These are phyloP conservation scores for Pneumocystis sp. DNA, from an alignment of 1,139 yeast species.

Conservation along the genomic window DNA sequence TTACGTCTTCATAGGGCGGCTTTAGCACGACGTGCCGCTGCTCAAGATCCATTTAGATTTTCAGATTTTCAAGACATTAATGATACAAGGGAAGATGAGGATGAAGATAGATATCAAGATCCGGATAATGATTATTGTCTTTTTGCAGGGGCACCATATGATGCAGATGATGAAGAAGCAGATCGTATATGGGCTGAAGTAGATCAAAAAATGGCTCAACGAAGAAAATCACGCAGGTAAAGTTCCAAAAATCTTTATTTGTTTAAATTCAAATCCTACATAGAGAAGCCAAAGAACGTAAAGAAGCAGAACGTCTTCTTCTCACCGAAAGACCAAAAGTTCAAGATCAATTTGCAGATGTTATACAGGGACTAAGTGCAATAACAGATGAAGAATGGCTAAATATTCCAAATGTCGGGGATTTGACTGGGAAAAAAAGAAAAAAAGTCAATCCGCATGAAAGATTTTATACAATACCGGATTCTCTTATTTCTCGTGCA, in stretches of 20 bases:
- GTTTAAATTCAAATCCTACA: background rate
- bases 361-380: slow-evolving; percentile 45
- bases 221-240: slow-evolving; percentile 26
- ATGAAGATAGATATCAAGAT: slow-evolving; percentile 24
- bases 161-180: slow-evolving; percentile 61
- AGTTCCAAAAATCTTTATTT: background rate
- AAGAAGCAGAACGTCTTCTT: slow-evolving; percentile 18
- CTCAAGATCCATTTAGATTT: slow-evolving; percentile 16
- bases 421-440: slow-evolving; percentile 66
- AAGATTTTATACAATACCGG: slow-evolving; percentile 75
- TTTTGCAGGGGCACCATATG: slow-evolving; percentile 19
- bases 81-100: slow-evolving; percentile 22
- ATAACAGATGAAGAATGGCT: slow-evolving; percentile 68
- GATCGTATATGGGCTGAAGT: slow-evolving; percentile 51
- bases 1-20: slow-evolving; percentile 16
- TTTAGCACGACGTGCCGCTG: slow-evolving; percentile 24
- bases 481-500: slow-evolving; percentile 34
- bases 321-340: slow-evolving; percentile 23
- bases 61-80: slow-evolving; percentile 18
- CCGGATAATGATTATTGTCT: slow-evolving; percentile 29
- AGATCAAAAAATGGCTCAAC: slow-evolving; percentile 39
- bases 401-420: slow-evolving; percentile 74
- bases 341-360: slow-evolving; percentile 37
- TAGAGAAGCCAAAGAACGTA: slow-evolving; percentile 22
- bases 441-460: slow-evolving; percentile 51